Evolutionary conservation across 2,329 filamentous ascomycete genomes (phyloP).

Genomic region (Colletotrichum graminicola): DNA sequence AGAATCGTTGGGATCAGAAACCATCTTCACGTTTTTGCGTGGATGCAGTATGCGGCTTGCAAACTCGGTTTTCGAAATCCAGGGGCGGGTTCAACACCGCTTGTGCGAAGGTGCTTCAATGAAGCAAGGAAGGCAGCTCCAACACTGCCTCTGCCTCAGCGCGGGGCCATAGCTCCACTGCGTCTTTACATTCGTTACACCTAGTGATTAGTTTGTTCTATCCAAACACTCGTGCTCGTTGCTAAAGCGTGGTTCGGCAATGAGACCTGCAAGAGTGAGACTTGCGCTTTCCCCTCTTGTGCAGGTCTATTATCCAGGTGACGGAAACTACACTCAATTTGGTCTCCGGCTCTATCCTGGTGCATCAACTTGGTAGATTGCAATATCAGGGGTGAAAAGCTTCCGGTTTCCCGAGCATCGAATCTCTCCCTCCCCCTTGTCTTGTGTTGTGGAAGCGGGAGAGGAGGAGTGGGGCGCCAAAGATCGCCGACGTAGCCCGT

Average conservation of each 20-base stretch:
- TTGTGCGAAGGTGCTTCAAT: not conserved
- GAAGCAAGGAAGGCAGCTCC: not conserved
- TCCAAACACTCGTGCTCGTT: not conserved
- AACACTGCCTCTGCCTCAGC: not conserved
- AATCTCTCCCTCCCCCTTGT: no score
- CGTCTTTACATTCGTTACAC: no score
- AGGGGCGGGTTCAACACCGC: conserved; percentile 5
- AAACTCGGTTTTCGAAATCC: not conserved
- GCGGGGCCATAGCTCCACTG: not conserved
- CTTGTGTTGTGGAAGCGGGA: not conserved
- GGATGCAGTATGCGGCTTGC: not conserved
- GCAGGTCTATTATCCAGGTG: not conserved
- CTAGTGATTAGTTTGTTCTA: not conserved
- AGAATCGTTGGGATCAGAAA: not conserved
- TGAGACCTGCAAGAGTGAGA: not conserved
- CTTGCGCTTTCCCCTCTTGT: no score
- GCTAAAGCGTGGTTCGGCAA: not conserved
- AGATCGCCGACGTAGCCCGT: conserved; percentile 4
- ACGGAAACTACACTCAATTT: not conserved
- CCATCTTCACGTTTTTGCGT: no score
- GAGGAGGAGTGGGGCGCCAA: not conserved
- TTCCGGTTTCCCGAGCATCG: not conserved
- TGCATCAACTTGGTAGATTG: not conserved
- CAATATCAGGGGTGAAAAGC: not conserved
- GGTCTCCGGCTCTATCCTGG: no score